Evolutionary conservation across 805 yeast species (phyloP), one percentile per base, ranked within the genome.

Genomic region (Candida vartiovaarae): DNA sequence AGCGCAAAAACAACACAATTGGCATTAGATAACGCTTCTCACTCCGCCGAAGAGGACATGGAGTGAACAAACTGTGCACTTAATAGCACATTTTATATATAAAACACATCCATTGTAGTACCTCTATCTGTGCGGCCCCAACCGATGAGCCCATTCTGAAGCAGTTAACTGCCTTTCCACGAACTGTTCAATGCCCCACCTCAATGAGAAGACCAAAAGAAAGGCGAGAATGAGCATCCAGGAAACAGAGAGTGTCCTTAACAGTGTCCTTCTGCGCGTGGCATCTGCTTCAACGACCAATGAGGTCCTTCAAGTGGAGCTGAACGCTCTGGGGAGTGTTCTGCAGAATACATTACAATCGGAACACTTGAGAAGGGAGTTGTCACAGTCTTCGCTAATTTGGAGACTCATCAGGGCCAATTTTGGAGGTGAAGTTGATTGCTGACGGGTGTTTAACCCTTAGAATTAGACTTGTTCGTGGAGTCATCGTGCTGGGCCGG

Each of bases 401-500:
- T 67, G 70, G 70, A 43, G 53, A 27, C 36, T 50, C 2, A 36
- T 61, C 1, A 53, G 51, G 11, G 37, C 40, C 1, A 39, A 31
- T 11, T 8, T 8, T 63, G 7, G 49, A 52, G 5, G 10, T 32
- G 4, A 11, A 32, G 2, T 3, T 45, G 2, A 27, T 29, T 0
- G 7, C n/a, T 4, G 47, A 45, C 36, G 36, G 39, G 0, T 27
- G n/a, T 4, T 27, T 46, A 6, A 47, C 28, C 2, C 35, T 46
- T 5, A 46, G 53, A 7, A 46, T 61, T 6, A 60, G 82, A 36
- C 48, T 70, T 3, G 43, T 71, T 3, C 62, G 82, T 51, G 84
- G 80, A 2, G 50, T 69, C 1, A 43, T 76, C 1, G 48, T 79
- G n/a, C 43, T 78, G n/a, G 59, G 69, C 28, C 60, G 84, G 46